Base-by-base conservation (phyloP, 2,329 filamentous ascomycete genomes). In the Aspergillus flavus region DNA sequence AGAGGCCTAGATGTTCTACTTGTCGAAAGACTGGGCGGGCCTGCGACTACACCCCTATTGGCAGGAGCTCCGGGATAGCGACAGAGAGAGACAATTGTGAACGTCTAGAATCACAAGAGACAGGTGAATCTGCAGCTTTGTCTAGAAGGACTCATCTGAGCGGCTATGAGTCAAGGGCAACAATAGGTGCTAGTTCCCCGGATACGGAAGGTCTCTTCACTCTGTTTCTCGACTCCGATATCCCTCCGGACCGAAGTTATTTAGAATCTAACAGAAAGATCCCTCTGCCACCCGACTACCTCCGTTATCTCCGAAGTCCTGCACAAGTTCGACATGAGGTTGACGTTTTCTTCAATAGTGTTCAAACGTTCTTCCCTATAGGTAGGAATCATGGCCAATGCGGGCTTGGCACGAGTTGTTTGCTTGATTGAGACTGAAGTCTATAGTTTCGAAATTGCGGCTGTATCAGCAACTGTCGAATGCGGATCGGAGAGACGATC, bases 391-490 rank as follows among this genome's bases (percentile, higher is more conserved):
- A 23, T 11, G 4, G n/a, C 52, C 23, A 39, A 10, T 1, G 10
- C 11, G 16, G 48, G 14, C 16, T 36, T 36, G 7, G 19, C 26
- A 28, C 19, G 11, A 7, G 9, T 19, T n/a, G 2, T n/a, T 2
- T 23, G n/a, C n/a, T 14, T 39, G n/a, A 39, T n/a, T 6, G 12
- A 5, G 26, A 52, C 48, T 52, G 48, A 34, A n/a, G 11, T 19
- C 21, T 55, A 34, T n/a, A 39, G 52, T 55, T 32, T 55, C 52
- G 9, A 55, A 55, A 26, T 26, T 55, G 32, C 32, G 52, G 52
- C 5, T 55, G 32, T 55, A 55, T 11, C 52, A 26, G 16, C 52
- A 55, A 34, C 52, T 55, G 4, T 39, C 52, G 6, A 28, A 26
- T 39, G 19, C 2, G 34, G 28, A 34, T n/a, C 48, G 28, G 3